These are phyloP conservation scores for Aspergillus sp. DNA, from an alignment of 2,329 filamentous ascomycete genomes.

Conservation along the genomic window DNA sequence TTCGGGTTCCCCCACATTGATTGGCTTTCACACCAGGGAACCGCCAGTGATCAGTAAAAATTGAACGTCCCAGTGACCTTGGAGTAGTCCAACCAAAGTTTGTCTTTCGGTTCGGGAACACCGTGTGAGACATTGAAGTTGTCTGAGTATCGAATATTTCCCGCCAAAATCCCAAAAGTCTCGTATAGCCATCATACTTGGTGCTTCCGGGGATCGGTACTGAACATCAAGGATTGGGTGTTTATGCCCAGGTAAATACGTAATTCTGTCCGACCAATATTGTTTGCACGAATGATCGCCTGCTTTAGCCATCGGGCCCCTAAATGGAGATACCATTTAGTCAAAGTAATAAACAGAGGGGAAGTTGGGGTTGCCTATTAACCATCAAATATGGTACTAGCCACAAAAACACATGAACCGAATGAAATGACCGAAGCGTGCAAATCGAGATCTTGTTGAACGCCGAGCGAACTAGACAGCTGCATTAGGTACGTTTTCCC, in stretches of 20 bases:
- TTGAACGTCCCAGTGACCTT: neutral
- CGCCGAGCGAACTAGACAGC: neutral
- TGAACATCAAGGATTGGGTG: neutral
- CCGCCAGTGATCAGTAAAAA: neutral
- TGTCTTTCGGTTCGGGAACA: neutral
- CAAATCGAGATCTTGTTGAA: neutral
- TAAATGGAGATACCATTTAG: neutral
- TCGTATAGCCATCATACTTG: neutral
- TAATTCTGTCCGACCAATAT: neutral
- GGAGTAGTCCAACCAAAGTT: neutral
- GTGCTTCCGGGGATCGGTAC: neutral
- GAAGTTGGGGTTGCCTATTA: neutral
- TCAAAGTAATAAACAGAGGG: neutral
- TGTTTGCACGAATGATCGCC: neutral
- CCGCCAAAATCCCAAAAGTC: neutral
- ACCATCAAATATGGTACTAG: neutral
- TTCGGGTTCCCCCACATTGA: neutral
- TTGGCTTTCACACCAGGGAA: neutral
- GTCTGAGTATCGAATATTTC: neutral
- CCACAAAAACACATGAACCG: neutral
- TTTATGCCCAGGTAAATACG: neutral
- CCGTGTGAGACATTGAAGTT: neutral
- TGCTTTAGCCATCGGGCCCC: neutral
- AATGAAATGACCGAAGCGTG: neutral
- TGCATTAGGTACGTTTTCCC: neutral